These are phyloP conservation scores for Solanum bulbocastanum DNA, from an alignment of 257 asterid species.

Conservation along the genomic window DNA sequence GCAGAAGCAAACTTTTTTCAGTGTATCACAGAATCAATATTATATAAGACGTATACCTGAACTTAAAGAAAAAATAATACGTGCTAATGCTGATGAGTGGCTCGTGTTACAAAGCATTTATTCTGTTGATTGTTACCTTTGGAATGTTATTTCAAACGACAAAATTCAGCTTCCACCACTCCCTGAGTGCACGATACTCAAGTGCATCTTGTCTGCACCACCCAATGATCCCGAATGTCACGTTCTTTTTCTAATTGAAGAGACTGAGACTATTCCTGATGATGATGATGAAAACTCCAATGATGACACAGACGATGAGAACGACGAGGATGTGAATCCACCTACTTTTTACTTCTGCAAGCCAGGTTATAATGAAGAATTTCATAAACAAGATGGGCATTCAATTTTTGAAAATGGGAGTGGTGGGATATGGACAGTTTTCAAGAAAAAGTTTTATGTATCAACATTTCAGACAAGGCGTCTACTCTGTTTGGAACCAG, in stretches of 20 bases:
- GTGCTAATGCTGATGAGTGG: neutral
- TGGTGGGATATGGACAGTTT: neutral
- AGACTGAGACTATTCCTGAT: neutral
- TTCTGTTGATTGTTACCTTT: neutral
- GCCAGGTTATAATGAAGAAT: neutral
- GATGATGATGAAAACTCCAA: neutral
- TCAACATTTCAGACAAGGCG: accelerated
- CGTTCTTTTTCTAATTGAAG: neutral
- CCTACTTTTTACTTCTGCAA: neutral
- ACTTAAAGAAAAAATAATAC: neutral
- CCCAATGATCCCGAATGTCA: neutral
- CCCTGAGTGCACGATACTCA: neutral
- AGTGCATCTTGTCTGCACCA: neutral
- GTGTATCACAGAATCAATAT: neutral
- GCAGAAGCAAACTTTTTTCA: neutral
- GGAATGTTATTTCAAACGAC: neutral
- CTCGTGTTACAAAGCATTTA: neutral
- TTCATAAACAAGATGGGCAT: neutral
- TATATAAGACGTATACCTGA: neutral
- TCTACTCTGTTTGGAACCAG: neutral
- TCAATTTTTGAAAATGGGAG: neutral
- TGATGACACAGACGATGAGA: too few species aligned
- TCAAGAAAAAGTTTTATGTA: neutral
- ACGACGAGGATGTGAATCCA: neutral
- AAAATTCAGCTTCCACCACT: neutral